Conservation (phyloP, 805 yeast species). For the Candida manassasensis region DNA sequence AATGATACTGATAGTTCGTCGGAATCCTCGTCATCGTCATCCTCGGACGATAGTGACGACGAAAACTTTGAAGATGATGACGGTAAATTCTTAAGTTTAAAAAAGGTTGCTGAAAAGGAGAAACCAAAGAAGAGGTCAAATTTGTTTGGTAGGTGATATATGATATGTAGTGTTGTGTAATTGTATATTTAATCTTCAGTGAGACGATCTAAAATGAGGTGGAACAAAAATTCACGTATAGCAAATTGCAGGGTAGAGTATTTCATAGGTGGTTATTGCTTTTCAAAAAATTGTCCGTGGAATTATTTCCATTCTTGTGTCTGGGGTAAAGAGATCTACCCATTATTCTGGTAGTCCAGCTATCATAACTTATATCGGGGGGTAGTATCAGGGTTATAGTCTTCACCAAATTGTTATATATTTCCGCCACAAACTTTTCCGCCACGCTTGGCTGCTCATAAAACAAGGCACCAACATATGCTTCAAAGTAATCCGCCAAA, state of each 20-base stretch:
- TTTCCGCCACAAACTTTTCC: conserved; percentile 26
- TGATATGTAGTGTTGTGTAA: too few relatives aligned
- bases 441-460: conserved; percentile 35
- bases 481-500: conserved; percentile 39
- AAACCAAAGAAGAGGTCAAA: conserved; percentile 22
- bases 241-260: neutral
- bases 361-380: conserved; percentile 19
- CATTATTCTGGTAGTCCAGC: conserved; percentile 30
- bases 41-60: conserved; percentile 13
- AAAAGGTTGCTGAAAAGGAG: conserved; percentile 14
- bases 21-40: conserved; percentile 5
- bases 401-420: conserved; percentile 25
- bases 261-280: neutral
- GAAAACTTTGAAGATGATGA: conserved; percentile 12
- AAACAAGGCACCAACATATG: conserved; percentile 38
- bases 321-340: conserved; percentile 19
- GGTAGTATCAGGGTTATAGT: conserved; percentile 11
- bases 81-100: conserved; percentile 21
- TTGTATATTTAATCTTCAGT: too few relatives aligned
- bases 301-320: neutral
- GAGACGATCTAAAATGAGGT: neutral
- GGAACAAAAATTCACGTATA: neutral
- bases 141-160: conserved; percentile 26
- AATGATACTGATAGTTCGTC: conserved; percentile 9
- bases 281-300: conserved; percentile 3